Percentiles rank a stretch among this genome's conserved stretches.
These are phyloP conservation scores for Penicillium cinerascens DNA, from an alignment of 495 filamentous ascomycete genomes.

Conservation along the genomic window DNA sequence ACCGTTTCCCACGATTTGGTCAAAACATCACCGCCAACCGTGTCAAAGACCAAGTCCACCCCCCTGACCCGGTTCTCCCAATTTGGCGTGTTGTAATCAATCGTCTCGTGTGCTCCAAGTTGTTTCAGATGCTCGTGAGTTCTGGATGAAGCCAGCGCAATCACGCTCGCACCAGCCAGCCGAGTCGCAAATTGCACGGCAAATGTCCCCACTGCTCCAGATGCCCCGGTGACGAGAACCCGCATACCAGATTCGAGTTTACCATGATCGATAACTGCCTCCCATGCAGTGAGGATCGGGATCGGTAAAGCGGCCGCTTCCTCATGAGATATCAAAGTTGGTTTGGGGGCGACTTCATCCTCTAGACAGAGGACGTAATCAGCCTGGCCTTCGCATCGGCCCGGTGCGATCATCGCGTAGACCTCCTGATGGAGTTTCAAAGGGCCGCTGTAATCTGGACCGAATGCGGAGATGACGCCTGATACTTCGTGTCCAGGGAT, in stretches of 20 bases:
- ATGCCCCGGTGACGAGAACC: constrained; percentile 4
- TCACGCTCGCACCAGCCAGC: not conserved
- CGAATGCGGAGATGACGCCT: constrained; percentile 1
- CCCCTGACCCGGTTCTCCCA: not conserved
- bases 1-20: constrained; percentile 13
- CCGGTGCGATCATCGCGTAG: not conserved
- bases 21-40: constrained; percentile 16
- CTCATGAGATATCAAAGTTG: constrained; percentile 1
- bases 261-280: constrained; percentile 4
- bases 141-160: constrained; percentile 4
- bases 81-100: not conserved
- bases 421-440: constrained; percentile 1
- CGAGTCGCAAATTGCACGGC: constrained; percentile 7
- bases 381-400: constrained; percentile 5
- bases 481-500: constrained; percentile 12
- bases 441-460: not conserved
- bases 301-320: constrained; percentile 7
- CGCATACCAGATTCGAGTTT: not conserved
- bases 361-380: constrained; percentile 3
- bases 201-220: constrained; percentile 4
- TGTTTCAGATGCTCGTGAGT: not conserved
- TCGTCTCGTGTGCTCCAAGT: not conserved
- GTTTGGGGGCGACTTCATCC: constrained; percentile 3
- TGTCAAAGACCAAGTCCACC: constrained; percentile 19
- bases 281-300: constrained; percentile 6